A percentile compares a stretch with the other conserved stretches of the same genome.
phyloP scores from a whole-genome alignment of 768 basidiomycete species.

The Mycena filopes region DNA sequence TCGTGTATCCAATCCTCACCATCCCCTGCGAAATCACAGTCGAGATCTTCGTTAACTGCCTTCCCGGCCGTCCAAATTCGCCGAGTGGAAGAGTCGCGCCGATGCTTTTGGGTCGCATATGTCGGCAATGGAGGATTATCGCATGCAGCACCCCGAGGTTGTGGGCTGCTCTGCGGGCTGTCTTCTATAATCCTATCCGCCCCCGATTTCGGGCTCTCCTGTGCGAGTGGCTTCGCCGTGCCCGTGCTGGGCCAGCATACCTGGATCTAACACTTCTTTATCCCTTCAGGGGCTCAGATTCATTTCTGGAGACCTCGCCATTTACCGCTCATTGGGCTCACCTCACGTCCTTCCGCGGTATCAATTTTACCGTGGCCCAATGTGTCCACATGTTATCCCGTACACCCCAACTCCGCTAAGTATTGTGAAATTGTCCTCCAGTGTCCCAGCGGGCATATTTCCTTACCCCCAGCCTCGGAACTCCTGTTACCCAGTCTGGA shows the following conservation, averaged over 20 bases:
- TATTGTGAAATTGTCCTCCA: background rate
- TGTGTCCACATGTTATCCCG: background rate
- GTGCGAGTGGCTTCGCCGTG: constrained; percentile 2
- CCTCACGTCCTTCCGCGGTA: background rate
- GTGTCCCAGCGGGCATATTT: too few relatives aligned
- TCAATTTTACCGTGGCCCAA: background rate
- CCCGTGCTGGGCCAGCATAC: background rate
- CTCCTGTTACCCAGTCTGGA: background rate
- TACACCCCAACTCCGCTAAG: background rate
- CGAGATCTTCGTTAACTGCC: constrained; percentile 13
- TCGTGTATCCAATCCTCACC: too few relatives aligned
- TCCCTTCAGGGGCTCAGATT: background rate
- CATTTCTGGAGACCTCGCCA: background rate
- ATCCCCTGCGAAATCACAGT: background rate
- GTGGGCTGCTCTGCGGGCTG: background rate
- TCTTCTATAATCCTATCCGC: background rate
- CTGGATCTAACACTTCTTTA: background rate
- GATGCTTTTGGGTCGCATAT: background rate
- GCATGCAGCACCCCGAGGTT: background rate
- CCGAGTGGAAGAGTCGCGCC: background rate
- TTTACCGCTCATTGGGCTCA: background rate
- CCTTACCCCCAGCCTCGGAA: background rate
- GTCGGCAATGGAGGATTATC: too few relatives aligned
- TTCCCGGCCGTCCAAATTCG: background rate
- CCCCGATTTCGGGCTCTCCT: background rate